Percentiles rank a stretch among this genome's conserved stretches.
phyloP scores from a whole-genome alignment of 2,329 filamentous ascomycete species.

The Aspergillus quadricinctus region DNA sequence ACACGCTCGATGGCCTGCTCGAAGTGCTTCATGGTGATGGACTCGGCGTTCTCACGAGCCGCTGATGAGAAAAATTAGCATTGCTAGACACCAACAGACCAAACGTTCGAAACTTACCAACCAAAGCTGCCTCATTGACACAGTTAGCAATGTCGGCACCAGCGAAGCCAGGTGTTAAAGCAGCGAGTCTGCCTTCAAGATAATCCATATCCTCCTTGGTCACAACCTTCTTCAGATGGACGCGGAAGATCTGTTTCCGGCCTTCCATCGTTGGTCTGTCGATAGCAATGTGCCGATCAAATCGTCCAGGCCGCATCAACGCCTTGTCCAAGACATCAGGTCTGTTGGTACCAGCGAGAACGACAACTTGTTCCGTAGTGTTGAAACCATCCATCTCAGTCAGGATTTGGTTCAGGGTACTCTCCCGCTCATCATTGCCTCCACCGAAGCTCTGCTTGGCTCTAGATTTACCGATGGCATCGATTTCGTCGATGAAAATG shows the following conservation, averaged over 20 bases:
- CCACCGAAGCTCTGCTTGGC: constrained; percentile 78
- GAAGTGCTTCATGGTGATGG: constrained; percentile 84
- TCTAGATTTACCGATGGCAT: constrained; percentile 90
- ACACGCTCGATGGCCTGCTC: constrained; percentile 97
- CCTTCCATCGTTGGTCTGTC: constrained; percentile 96
- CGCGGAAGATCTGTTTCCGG: constrained; percentile 90
- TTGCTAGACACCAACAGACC: constrained; percentile 35
- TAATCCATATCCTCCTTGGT: constrained; percentile 86
- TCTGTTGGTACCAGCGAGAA: constrained; percentile 93
- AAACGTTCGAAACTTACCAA: constrained; percentile 59
- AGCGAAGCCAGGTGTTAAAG: constrained; percentile 91
- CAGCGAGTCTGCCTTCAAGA: constrained; percentile 80
- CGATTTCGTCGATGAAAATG: constrained; percentile 99
- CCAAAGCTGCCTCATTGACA: constrained; percentile 93
- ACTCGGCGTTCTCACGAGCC: constrained; percentile 74
- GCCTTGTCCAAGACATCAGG: constrained; percentile 93
- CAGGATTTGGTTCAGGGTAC: constrained; percentile 94
- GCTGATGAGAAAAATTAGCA: constrained; percentile 49
- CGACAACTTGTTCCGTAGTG: constrained; percentile 91
- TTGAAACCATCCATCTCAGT: constrained; percentile 99
- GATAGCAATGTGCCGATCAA: constrained; percentile 93
- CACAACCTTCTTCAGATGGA: constrained; percentile 91
- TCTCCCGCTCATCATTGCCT: constrained; percentile 95
- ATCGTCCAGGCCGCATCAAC: constrained; percentile 91
- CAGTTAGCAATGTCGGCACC: constrained; percentile 98